Evolutionary conservation across 345 rosid genomes (phyloP).

Genomic region (Eucalyptus sp.): DNA sequence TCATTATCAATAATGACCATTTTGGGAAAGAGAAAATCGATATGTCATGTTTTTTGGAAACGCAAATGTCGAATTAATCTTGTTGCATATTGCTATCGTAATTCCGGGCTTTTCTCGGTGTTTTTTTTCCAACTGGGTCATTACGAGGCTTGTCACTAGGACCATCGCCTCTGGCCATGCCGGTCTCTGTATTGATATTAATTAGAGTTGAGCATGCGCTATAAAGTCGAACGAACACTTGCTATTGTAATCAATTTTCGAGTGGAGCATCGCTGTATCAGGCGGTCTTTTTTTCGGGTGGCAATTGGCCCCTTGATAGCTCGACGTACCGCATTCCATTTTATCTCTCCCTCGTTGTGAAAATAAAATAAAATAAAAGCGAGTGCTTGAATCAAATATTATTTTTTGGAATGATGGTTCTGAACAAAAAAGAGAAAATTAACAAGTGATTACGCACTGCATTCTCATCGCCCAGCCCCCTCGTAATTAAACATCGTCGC

Average conservation of each 20-base stretch:
- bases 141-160: too few species aligned
- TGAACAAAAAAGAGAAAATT: neutral
- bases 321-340: neutral
- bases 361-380: neutral
- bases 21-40: neutral
- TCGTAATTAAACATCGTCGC: neutral
- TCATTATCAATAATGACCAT: neutral
- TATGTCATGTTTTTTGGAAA: neutral
- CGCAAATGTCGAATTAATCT: too few species aligned
- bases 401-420: neutral
- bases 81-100: accelerated
- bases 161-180: neutral
- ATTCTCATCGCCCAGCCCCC: neutral
- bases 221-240: neutral
- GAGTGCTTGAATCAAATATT: neutral
- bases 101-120: too few species aligned
- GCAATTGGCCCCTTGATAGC: neutral
- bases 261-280: neutral
- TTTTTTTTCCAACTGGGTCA: too few species aligned
- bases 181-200: neutral
- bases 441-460: accelerated
- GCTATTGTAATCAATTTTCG: too few species aligned
- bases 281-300: neutral
- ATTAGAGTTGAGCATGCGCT: neutral
- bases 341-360: neutral